Evolutionary conservation across 192 early-diverging fungal species (phyloP), one percentile per base, ranked within the genome.

Genomic region (Oehlia diaphana): DNA sequence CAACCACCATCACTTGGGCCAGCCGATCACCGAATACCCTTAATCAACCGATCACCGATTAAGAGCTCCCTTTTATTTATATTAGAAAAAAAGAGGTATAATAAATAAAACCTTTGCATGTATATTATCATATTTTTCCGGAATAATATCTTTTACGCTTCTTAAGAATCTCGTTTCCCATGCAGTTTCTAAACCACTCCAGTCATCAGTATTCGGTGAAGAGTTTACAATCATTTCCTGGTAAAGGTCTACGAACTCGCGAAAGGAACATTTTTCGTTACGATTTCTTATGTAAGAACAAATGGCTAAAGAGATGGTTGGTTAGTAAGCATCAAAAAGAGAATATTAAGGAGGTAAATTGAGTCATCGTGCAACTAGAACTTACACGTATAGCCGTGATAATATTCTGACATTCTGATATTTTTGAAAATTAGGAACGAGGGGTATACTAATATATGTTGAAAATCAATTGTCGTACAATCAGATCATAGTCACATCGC

Each of bases 1-100:
- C 73, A 75, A 75, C 73, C 61, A 62, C 42, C 61, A 75, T 75
- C 73, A 75, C 73, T 75, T 63, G 73, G 73, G 61, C 10, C 73
- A 58, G 73, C 61, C 73, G 61, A 75, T 21, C 73, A 73, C 72
- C 3, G 72, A 73, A 73, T 73, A 73, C 72, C 72, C 44, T 53
- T 73, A 12, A 58, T 53, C 72, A 49, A 31, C 72, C 49, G 72
- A 73, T 5, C 72, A 75, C 49, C 28, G 73, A 63, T 31, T 31
- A 75, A 44, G 61, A 61, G 31, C 73, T 75, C 73, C 73, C 58
- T 75, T 62, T 74, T 42, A n/a, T 62, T 33, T 75, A 62, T 14
- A 31, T 62, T 63, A 62, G 14, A 62, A 19, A 35, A 75, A 58
- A 62, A 58, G 33, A 58, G 33, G 26, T 16, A 75, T 49, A 35